Conservation (phyloP, 2,329 filamentous ascomycete species). For the Fusarium pseudocircinatum region DNA sequence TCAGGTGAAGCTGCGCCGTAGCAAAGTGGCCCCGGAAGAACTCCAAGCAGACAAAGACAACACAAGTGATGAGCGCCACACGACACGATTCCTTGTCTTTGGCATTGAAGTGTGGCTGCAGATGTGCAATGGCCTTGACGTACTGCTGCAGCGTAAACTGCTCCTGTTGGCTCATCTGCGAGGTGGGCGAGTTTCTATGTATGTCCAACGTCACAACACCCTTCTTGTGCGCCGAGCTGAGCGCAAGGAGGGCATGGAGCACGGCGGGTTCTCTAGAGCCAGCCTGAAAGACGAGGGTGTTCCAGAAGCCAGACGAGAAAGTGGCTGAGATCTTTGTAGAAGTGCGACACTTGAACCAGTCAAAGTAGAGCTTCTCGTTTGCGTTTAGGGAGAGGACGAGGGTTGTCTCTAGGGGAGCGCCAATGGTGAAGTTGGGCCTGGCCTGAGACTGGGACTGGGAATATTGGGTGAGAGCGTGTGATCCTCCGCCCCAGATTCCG, state of each 20-base stretch:
- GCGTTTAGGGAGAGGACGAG: conserved; percentile 1
- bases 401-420: neutral
- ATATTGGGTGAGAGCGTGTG: neutral
- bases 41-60: conserved; percentile 33
- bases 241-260: conserved; percentile 52
- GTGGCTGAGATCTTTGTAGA: conserved; percentile 49
- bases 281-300: conserved; percentile 49
- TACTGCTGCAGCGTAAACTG: conserved; percentile 47
- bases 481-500: conserved; percentile 35
- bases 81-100: conserved; percentile 45
- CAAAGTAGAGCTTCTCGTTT: conserved; percentile 29
- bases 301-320: conserved; percentile 52
- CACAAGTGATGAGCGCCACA: conserved; percentile 48
- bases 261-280: conserved; percentile 50
- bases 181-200: neutral
- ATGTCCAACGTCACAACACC: conserved; percentile 4
- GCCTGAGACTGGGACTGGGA: neutral
- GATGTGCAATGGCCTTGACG: conserved; percentile 49
- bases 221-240: conserved; percentile 49
- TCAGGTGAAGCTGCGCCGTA: conserved; percentile 30
- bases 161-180: conserved; percentile 22
- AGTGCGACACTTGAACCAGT: conserved; percentile 50
- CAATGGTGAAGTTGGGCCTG: neutral
- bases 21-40: conserved; percentile 34
- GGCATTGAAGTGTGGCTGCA: conserved; percentile 47